These are phyloP conservation scores for Termitomyces heimii DNA, from an alignment of 768 basidiomycete species.

Conservation along the genomic window DNA sequence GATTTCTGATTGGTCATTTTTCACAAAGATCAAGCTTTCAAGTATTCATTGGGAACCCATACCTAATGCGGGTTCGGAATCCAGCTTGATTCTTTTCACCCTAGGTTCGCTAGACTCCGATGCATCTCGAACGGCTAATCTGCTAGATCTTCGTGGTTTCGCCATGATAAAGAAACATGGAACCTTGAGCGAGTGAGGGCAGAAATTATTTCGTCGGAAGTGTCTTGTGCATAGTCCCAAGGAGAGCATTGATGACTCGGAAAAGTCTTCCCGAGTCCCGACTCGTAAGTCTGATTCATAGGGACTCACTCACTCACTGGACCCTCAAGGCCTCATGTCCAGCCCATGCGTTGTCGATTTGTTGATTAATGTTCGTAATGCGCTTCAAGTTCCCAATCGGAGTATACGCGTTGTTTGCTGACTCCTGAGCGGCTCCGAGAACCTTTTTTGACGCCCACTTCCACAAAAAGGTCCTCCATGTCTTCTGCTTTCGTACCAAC, in stretches of 20 bases:
- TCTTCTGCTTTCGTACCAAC: not conserved
- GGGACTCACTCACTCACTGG: too few species aligned
- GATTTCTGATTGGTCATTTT: not conserved
- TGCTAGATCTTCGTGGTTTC: constrained; percentile 6
- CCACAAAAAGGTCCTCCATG: not conserved
- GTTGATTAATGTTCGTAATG: too few species aligned
- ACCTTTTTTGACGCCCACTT: not conserved
- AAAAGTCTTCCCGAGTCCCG: not conserved
- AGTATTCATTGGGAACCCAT: not conserved
- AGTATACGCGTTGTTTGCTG: not conserved
- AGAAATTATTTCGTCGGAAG: not conserved
- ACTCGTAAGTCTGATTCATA: not conserved
- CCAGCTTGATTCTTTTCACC: constrained; percentile 9
- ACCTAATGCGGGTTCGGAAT: not conserved
- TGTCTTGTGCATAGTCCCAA: not conserved
- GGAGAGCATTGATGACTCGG: not conserved
- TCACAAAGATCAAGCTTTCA: not conserved
- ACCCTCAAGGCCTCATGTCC: too few species aligned
- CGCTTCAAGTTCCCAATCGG: not conserved
- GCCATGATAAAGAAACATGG: not conserved
- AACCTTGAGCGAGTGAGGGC: not conserved
- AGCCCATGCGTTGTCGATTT: not conserved
- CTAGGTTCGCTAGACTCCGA: not conserved
- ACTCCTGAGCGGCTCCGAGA: not conserved
- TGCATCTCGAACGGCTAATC: not conserved